Evolutionary conservation across 2,329 filamentous ascomycete species (phyloP), one percentile per base, ranked within the genome.

Genomic region (Gliomastix tumulicola): DNA sequence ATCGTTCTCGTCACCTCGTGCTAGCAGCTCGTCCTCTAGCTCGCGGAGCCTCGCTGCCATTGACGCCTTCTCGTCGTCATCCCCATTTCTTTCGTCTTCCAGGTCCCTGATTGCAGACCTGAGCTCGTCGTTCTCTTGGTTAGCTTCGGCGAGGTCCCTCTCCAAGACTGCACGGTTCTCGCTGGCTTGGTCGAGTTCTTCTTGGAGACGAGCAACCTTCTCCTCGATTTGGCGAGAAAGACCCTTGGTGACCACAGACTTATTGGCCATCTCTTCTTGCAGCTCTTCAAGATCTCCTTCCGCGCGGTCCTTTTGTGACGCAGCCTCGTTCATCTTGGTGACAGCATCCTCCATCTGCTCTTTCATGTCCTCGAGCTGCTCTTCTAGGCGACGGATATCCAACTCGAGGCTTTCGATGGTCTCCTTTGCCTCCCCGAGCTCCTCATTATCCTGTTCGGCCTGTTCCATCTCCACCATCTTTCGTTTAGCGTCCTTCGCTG

Each of bases 191-290:
- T 76, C 74, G 6, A 87, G 60, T 39, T 88, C 82, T 32, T 74
- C 65, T 46, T 88, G 82, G 9, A 89, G 62, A 21, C 77, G 76
- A 35, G 67, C 62, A 8, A 78, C 63, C 55, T 79, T 86, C 46
- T 86, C 82, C 49, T 89, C 83, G 15, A 87, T 71, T 57, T 89
- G 84, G 21, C 83, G 75, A 36, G 78, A 84, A 8, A 87, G 67
- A 3, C 82, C 83, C 52, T 84, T 88, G 11, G 82, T 84, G 36
- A 78, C 77, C 25, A 88, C 72, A 0, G 84, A 89, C 48, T 88
- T 88, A 59, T 89, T 82, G 17, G 82, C 74, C 71, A 88, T 77
- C 49, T 88, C 84, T 37, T 86, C 82, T 43, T 85, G 82, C 18
- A 88, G 66, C 49, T 82, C 77, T 47, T 79, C 70, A 13, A 82